Conservation (phyloP, 2,329 filamentous ascomycete species). For the Scedosporium apiospermum region DNA sequence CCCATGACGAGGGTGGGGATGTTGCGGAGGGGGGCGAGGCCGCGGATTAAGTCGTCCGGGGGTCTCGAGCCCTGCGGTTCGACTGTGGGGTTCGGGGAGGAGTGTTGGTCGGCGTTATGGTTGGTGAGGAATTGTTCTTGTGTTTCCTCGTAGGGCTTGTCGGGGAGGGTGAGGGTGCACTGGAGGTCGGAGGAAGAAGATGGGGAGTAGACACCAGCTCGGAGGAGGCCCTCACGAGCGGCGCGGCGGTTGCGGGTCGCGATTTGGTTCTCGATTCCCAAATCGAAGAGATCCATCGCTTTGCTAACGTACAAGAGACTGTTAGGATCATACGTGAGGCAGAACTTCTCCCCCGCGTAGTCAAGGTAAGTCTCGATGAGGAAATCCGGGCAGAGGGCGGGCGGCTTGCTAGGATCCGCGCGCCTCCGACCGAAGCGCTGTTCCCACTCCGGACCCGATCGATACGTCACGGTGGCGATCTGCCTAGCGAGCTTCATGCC, state of each 20-base stretch:
- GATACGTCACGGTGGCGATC: conserved; percentile 95
- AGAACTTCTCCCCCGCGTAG: conserved; percentile 97
- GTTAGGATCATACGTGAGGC: conserved; percentile 91
- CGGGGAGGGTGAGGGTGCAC: conserved; percentile 77
- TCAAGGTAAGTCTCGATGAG: conserved; percentile 97
- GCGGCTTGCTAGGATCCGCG: conserved; percentile 76
- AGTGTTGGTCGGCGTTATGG: conserved; percentile 18
- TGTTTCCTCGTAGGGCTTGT: conserved; percentile 79
- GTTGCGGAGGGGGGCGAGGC: conserved; percentile 60
- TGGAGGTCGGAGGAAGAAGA: conserved; percentile 29
- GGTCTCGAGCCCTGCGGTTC: conserved; percentile 35
- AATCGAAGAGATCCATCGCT: conserved; percentile 96
- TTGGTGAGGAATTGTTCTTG: conserved; percentile 25
- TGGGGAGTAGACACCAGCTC: conserved; percentile 33
- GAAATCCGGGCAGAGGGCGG: conserved; percentile 93
- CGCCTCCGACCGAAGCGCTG: conserved; percentile 81
- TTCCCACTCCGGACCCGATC: conserved; percentile 96
- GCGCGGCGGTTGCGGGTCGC: conserved; percentile 53
- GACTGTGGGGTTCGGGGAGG: conserved; percentile 8
- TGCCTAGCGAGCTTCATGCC: conserved; percentile 98
- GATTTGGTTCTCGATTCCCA: conserved; percentile 62
- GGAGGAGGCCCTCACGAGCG: conserved; percentile 48
- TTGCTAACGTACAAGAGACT: conserved; percentile 94
- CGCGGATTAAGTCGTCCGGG: conserved; percentile 70
- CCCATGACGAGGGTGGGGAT: conserved; percentile 84